Conservation (phyloP, 2,329 filamentous ascomycete species). For the Ascochyta viciae-villosae region DNA sequence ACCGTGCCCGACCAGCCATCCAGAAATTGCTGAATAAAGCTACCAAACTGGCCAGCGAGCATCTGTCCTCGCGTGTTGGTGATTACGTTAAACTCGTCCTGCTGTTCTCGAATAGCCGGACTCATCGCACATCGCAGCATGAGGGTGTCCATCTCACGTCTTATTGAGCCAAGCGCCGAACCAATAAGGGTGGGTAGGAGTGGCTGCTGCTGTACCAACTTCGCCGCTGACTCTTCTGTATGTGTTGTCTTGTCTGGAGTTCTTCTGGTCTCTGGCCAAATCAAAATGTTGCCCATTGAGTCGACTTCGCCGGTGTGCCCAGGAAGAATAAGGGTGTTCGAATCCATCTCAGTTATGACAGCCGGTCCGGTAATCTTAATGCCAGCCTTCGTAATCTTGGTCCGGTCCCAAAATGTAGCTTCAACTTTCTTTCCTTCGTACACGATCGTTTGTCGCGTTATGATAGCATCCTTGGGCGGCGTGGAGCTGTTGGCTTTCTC, state of each 20-base stretch:
- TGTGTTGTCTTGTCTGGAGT: slow-evolving; percentile 36
- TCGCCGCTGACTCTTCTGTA: slow-evolving; percentile 47
- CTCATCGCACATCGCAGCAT: slow-evolving; percentile 61
- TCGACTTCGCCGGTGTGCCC: slow-evolving; percentile 58
- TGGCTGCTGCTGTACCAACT: slow-evolving; percentile 50
- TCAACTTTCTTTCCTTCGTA: slow-evolving; percentile 51
- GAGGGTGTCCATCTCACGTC: slow-evolving; percentile 60
- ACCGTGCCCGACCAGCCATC: slow-evolving; percentile 56
- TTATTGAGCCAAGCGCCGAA: slow-evolving; percentile 55
- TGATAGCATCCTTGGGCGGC: slow-evolving; percentile 48
- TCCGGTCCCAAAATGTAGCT: slow-evolving; percentile 56
- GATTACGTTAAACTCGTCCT: slow-evolving; percentile 63
- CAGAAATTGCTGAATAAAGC: slow-evolving; percentile 59
- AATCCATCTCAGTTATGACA: slow-evolving; percentile 60
- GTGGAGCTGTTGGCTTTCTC: slow-evolving; percentile 32
- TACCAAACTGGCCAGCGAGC: slow-evolving; percentile 61
- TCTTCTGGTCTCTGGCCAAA: slow-evolving; percentile 49
- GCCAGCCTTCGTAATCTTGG: slow-evolving; percentile 51
- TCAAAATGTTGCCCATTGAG: slow-evolving; percentile 58
- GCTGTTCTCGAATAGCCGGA: slow-evolving; percentile 59
- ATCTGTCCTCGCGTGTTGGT: slow-evolving; percentile 58
- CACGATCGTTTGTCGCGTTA: slow-evolving; percentile 50
- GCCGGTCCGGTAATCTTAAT: slow-evolving; percentile 54
- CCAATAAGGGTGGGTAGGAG: slow-evolving; percentile 55
- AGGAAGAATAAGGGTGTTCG: slow-evolving; percentile 59